Evolutionary conservation across 1,284 basidiomycete genomes (phyloP).

Genomic region (Chalciporus sp.): DNA sequence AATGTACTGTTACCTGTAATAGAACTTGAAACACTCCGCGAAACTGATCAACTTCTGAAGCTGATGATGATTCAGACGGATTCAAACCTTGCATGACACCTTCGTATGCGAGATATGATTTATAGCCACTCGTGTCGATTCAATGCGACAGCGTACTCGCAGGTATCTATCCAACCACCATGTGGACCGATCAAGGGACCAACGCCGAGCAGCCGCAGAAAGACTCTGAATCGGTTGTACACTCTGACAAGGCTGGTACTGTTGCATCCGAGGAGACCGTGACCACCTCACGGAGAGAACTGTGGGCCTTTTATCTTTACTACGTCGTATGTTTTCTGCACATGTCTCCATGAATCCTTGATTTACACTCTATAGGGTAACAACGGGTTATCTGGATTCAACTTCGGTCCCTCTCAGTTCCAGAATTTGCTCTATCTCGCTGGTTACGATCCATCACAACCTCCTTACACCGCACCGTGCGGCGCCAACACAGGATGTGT

Average conservation of each 20-base stretch:
- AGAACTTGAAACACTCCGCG: no score
- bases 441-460: slow-evolving; percentile 64
- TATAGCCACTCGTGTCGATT: no score
- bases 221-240: not conserved
- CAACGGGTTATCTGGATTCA: slow-evolving; percentile 72
- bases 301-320: slow-evolving; percentile 75
- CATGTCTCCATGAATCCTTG: not conserved
- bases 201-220: not conserved
- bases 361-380: slow-evolving; percentile 48
- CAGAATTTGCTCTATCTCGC: slow-evolving; percentile 75
- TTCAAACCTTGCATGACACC: no score
- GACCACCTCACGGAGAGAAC: slow-evolving; percentile 56
- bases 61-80: no score
- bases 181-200: not conserved
- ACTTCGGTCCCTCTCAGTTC: slow-evolving; percentile 76
- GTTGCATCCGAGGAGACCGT: not conserved
- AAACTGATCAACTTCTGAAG: no score
- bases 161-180: not conserved
- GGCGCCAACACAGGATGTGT: slow-evolving; percentile 56
- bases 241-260: not conserved
- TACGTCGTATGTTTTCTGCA: slow-evolving; percentile 48
- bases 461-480: slow-evolving; percentile 57
- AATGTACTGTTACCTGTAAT: no score
- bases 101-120: no score
- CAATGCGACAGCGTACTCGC: not conserved